These are phyloP conservation scores for Kluyveromyces lactis DNA, from an alignment of 805 yeast species.

Conservation along the genomic window DNA sequence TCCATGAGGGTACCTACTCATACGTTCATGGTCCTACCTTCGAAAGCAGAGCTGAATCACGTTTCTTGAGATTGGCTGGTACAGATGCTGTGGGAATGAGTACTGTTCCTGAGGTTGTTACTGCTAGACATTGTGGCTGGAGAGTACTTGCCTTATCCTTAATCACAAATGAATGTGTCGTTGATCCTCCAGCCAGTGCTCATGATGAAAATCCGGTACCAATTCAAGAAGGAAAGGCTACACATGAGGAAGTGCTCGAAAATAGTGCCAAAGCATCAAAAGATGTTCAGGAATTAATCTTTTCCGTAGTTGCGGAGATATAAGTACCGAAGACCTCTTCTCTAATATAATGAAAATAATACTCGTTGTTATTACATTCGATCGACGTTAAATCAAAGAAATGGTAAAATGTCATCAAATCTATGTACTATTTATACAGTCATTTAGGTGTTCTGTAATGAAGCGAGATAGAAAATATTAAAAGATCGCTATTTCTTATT, in stretches of 20 bases:
- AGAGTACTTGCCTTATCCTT: slow-evolving; percentile 76
- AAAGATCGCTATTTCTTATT: too few species aligned
- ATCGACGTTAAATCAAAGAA: too few species aligned
- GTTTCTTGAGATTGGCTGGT: slow-evolving; percentile 61
- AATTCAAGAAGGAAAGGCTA: slow-evolving; percentile 69
- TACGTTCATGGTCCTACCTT: slow-evolving; percentile 91
- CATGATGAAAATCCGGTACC: slow-evolving; percentile 44
- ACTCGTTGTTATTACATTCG: too few species aligned
- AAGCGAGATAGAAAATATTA: too few species aligned
- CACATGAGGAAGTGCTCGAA: slow-evolving; percentile 85
- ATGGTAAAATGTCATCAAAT: too few species aligned
- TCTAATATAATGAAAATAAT: too few species aligned
- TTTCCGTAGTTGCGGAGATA: slow-evolving; percentile 44
- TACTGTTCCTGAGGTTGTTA: slow-evolving; percentile 91
- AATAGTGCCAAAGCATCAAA: slow-evolving; percentile 71
- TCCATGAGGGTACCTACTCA: slow-evolving; percentile 82
- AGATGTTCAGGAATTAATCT: slow-evolving; percentile 69
- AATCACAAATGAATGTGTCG: slow-evolving; percentile 77
- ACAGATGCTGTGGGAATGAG: slow-evolving; percentile 98
- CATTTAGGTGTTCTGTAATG: too few species aligned
- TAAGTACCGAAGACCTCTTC: slow-evolving; percentile 5
- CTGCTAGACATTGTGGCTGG: slow-evolving; percentile 84
- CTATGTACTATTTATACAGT: too few species aligned
- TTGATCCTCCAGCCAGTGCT: slow-evolving; percentile 60
- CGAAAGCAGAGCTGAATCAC: slow-evolving; percentile 88